Base-by-base conservation (phyloP, 495 filamentous ascomycete genomes). In the Xylaria grammica region DNA sequence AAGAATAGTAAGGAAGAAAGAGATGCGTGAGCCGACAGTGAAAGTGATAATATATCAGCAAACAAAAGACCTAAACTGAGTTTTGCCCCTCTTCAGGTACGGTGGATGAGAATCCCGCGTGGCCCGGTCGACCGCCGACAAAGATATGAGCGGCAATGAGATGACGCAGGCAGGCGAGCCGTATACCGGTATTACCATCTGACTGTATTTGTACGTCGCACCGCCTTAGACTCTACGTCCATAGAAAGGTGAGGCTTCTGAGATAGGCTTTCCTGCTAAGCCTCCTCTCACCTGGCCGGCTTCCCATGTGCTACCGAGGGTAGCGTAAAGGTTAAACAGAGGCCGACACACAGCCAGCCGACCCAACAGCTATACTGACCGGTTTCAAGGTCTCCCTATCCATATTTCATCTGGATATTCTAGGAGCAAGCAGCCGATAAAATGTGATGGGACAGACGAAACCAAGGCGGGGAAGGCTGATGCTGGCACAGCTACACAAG, bases 391-490 rank as follows among this genome's bases (percentile, higher is more conserved):
- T 30, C 5, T n/a, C 32, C 4, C 17, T 1, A 1, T 4, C 10
- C 53, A 26, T 29, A n/a, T 27, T 27, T 27, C 24, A 42, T 38
- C 7, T 3, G 17, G 34, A 56, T 36, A n/a, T n/a, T 26, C 0
- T n/a, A 20, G 8, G 0, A 19, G 7, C 2, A 17, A 36, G 4
- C 5, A 36, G 20, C 27, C 26, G 42, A 50, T 49, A 54, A 57
- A 30, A 17, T 3, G 60, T 52, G 30, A 44, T 45, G 59, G 53
- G 58, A 30, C 53, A 49, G 34, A 32, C 15, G 26, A 42, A 38
- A 40, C 15, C 27, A 38, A 62, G 48, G 49, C 61, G 63, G 53
- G 67, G 42, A 60, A 55, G 29, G 40, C 49, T 54, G 42, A 49
- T n/a, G 27, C 34, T 30, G 3, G 40, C 19, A 46, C 1, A 13